Evolutionary conservation across 768 basidiomycete genomes (phyloP), one percentile per base, ranked within the genome.

Genomic region (Harrya chromipes): DNA sequence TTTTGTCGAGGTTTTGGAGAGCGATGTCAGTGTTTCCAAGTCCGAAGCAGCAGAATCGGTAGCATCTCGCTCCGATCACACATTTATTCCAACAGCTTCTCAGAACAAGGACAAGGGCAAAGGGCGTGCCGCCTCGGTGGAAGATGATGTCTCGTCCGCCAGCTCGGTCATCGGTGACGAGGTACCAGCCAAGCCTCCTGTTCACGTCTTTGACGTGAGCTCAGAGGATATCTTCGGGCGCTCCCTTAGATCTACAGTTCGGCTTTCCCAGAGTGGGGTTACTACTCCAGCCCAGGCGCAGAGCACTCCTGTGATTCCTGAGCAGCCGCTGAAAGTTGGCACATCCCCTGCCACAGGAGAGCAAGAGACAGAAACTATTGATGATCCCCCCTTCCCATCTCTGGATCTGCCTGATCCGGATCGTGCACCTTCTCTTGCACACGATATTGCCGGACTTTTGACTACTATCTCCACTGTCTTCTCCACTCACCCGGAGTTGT

Each of bases 401-500:
- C 45, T 80, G 40, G 76, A 72, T 46, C 47, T 60, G 48, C 44
- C 66, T 46, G 50, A 66, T 24, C 53, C 64, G 23, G 45, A 52
- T 10, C 54, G 53, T 19, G 43, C 68, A 35, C 65, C 78, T 14
- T 82, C 83, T 7, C 70, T 90, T 47, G 74, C 81, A 3, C 70
- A 79, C 46, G 90, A 92, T 54, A 61, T 91, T 35, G 82, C 87
- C 1, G 63, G 74, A 1, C 70, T 91, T 27, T 67, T 91, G 49
- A 74, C 73, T 26, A 75, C 74, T 2, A 64, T 90, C 47, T 77
- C 76, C 36, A 69, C 65, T n/a, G 73, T 83, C 26, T 62, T 90
- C 37, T 70, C 77, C 0, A 65, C 79, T 6, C 85, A 90, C 56
- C 89, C 89, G 4, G 87, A 91, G 54, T 65, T 91, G 11, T 78